Base-by-base conservation (phyloP, 2,329 filamentous ascomycete genomes). In the Pseudogymnoascus sp. region DNA sequence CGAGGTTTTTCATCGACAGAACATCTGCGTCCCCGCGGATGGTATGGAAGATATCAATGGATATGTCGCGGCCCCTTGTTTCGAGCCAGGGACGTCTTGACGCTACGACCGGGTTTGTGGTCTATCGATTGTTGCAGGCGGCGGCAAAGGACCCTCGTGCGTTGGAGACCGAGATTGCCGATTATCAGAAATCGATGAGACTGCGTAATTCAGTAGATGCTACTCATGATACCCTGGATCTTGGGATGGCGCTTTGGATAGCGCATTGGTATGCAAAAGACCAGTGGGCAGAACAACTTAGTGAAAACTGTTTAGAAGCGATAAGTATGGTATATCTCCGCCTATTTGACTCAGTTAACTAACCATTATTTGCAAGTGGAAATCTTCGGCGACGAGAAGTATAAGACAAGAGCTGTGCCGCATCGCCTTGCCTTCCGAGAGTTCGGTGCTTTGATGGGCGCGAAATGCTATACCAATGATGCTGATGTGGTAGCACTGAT, bases 161-260 rank as follows among this genome's bases (percentile, higher is more conserved):
- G 1, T 69, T 85, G 37, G 67, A 72, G 1, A 71, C 77, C 7
- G 82, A 85, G 67, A 83, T 84, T n/a, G 73, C 68, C 0, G 80
- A 84, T 59, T 85, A 85, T 66, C 72, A 75, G 59, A 73, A 73
- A 10, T 75, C 84, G 2, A 80, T 84, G 75, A 70, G 71, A 23
- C 70, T 75, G 0, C 78, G 78, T 60, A 78, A 78, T 1, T 70
- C 75, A 17, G 70, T 80, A 60, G 76, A 75, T 44, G 74, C 78
- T 2, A 82, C 80, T 29, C 71, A 69, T 3, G 83, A 85, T 70
- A 73, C 78, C 17, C 70, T 85, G n/a, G 83, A 86, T 68, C 69
- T 86, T 46, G 83, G 83, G 0, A 85, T 86, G 83, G 80, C 81
- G 1, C 68, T 86, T 26, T 86, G 83, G 83, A 79, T 79, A 50